Conservation (phyloP, 768 basidiomycete species). For the Leccinum rimulosum region DNA sequence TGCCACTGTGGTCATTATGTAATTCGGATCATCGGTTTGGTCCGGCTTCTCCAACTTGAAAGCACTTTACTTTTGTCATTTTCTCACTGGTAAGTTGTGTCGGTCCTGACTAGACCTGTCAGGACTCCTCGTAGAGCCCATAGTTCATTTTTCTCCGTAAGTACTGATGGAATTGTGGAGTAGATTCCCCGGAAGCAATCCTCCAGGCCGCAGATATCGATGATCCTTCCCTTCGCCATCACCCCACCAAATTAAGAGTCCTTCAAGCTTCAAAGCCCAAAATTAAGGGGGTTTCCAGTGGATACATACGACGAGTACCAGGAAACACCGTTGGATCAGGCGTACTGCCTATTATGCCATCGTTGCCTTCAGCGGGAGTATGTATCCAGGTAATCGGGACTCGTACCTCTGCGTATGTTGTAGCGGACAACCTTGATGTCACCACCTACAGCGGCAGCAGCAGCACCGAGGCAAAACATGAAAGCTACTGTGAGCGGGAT, state of each 20-base stretch:
- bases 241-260: not conserved
- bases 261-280: not conserved
- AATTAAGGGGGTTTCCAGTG: not conserved
- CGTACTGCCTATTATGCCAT: not conserved
- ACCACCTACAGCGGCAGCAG: not conserved
- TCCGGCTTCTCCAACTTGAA: no score
- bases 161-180: not conserved
- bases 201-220: not conserved
- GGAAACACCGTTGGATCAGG: not conserved
- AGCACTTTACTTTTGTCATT: no score
- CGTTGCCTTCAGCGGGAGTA: not conserved
- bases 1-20: no score
- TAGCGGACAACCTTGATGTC: not conserved
- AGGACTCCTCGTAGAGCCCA: no score
- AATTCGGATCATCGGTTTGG: no score
- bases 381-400: not conserved
- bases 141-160: no score
- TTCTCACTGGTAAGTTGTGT: no score
- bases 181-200: not conserved
- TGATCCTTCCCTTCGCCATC: not conserved
- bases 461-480: not conserved
- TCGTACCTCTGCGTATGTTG: not conserved
- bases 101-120: no score
- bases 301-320: not conserved
- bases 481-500: not conserved